Evolutionary conservation across 306 rosid species (phyloP), one percentile per base, ranked within the genome.

Genomic region (Boehmeria nivea): DNA sequence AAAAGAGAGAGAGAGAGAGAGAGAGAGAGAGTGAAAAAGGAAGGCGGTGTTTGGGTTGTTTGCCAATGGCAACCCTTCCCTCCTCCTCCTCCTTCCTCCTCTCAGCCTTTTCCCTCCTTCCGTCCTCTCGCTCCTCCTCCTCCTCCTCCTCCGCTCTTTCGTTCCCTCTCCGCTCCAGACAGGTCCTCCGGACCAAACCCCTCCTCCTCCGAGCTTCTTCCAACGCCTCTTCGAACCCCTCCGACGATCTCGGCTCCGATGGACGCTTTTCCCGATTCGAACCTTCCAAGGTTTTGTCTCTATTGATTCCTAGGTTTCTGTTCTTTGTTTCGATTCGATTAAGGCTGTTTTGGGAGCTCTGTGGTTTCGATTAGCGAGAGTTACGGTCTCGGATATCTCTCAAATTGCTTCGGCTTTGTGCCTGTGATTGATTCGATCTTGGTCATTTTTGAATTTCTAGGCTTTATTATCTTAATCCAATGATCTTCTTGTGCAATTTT

Each of bases 31-130:
- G n/a, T n/a, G 9, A 12, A 24, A n/a, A 55, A 44, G 62, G 47
- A 20, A 23, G 62, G 61, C 17, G 68, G 68, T 20, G 68, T 76
- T 21, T 43, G 71, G 45, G 44, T 70, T 49, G 71, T 66, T 59
- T 6, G 20, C 62, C 42, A 67, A 85, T 90, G 97, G 90, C 97
- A 68, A 65, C 90, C 86, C 76, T 80, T 69, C 61, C 84, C 69
- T 81, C 90, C 67, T 69, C 72, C 66, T 54, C 77, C 81, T 73
- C 66, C 62, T n/a, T 65, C 60, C 47, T 54, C 72, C 69, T 70
- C 71, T 72, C 49, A 70, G 44, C 62, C 83, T 45, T 67, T 87
- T 25, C 40, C 38, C 45, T 50, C 71, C n/a, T n/a, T n/a, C n/a
- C n/a, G n/a, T n/a, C n/a, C n/a, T n/a, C n/a, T n/a, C n/a, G n/a